phyloP scores from a whole-genome alignment of 2,329 filamentous ascomycete genomes.

The Anthostomella pinea region DNA sequence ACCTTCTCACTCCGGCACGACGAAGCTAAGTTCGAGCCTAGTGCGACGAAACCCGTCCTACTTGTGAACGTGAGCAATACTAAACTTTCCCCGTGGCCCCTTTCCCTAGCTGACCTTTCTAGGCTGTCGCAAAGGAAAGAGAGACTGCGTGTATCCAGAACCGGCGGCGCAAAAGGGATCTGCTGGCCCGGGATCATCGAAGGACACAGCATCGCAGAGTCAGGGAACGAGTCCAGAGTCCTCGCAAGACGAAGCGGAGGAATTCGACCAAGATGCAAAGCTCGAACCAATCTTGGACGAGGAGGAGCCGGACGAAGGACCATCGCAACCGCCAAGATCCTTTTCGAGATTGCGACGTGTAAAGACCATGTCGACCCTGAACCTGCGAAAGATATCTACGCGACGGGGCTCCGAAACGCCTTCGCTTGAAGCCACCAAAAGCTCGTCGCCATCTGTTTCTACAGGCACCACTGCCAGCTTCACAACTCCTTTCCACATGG shows the following conservation, averaged over 20 bases:
- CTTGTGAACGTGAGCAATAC: slow-evolving; percentile 68
- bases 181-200: slow-evolving; percentile 32
- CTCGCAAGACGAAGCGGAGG: slow-evolving; percentile 52
- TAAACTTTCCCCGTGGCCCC: slow-evolving; percentile 6
- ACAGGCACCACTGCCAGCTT: slow-evolving; percentile 40
- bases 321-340: slow-evolving; percentile 18
- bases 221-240: slow-evolving; percentile 51
- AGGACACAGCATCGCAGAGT: slow-evolving; percentile 35
- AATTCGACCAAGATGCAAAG: slow-evolving; percentile 40
- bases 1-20: slow-evolving; percentile 5
- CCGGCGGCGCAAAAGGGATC: slow-evolving; percentile 47
- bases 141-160: slow-evolving; percentile 89
- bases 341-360: slow-evolving; percentile 31
- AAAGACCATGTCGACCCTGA: slow-evolving; percentile 39
- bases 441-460: slow-evolving; percentile 52
- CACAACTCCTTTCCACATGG: slow-evolving; percentile 30
- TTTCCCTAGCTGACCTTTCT: slow-evolving; percentile 23
- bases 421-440: slow-evolving; percentile 49
- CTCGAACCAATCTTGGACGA: slow-evolving; percentile 56
- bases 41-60: slow-evolving; percentile 87
- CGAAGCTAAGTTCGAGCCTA: slow-evolving; percentile 39
- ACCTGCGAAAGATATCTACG: slow-evolving; percentile 34
- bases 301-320: slow-evolving; percentile 43
- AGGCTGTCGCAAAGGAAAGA: slow-evolving; percentile 89
- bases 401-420: slow-evolving; percentile 52